Conservation (phyloP, 1,284 basidiomycete species). For the Ganoderma resinaceum region DNA sequence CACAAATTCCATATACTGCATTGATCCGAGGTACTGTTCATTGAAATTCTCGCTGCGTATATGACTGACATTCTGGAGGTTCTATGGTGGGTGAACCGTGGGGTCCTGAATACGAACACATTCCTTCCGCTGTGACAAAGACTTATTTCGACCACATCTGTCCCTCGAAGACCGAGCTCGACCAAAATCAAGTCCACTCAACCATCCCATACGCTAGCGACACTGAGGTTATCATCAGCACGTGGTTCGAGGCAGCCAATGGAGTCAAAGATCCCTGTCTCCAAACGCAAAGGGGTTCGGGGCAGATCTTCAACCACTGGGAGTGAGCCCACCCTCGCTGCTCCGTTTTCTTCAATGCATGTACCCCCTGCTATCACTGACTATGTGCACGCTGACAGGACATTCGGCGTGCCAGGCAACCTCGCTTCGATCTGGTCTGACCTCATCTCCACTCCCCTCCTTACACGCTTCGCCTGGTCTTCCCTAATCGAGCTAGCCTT, state of each 20-base stretch:
- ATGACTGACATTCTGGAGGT: conserved; percentile 32
- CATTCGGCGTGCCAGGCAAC: conserved; percentile 57
- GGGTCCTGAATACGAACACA: conserved; percentile 24
- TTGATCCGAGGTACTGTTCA: conserved; percentile 53
- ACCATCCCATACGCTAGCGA: background rate
- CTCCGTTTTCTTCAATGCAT: background rate
- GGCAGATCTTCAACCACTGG: conserved; percentile 42
- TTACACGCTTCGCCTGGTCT: conserved; percentile 64
- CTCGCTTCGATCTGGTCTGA: conserved; percentile 52
- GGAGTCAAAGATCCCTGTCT: conserved; percentile 28
- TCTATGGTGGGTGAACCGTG: conserved; percentile 47
- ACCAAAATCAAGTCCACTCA: background rate
- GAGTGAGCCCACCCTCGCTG: conserved; percentile 13
- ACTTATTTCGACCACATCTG: conserved; percentile 41
- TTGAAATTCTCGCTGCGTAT: background rate
- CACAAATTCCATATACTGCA: conserved; percentile 64
- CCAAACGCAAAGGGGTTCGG: conserved; percentile 13
- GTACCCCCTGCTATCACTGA: background rate
- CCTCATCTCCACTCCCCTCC: conserved; percentile 56
- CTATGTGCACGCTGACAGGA: conserved; percentile 40
- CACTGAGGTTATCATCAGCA: background rate
- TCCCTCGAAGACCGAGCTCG: background rate
- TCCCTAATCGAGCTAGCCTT: conserved; percentile 61
- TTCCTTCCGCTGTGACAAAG: conserved; percentile 38
- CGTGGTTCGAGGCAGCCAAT: conserved; percentile 12